Base-by-base conservation (phyloP, 345 rosid species). In the Melastoma malabathricum region DNA sequence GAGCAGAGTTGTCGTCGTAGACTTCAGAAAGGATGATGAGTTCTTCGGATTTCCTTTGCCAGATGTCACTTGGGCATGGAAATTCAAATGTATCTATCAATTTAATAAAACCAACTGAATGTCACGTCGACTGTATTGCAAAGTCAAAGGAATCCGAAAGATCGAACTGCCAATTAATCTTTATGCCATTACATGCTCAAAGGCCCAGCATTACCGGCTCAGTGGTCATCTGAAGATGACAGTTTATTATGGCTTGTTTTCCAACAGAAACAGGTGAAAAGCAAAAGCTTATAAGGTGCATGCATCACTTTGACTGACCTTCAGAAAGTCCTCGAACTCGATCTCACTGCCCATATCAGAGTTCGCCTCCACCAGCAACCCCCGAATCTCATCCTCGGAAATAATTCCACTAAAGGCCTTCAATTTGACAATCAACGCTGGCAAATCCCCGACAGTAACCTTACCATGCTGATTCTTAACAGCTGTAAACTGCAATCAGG, bases 301-400 rank as follows among this genome's bases (percentile, higher is more conserved):
- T 50, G 48, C 44, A 51, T 50, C 15, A 34, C 8, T 49, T 54
- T 56, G 55, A 48, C 64, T 69, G 59, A 86, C 97, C 81, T 62
- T 78, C 22, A 89, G 94, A 71, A 89, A 89, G 54, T 68, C 76
- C 69, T 89, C 90, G 60, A 90, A 90, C 55, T 67, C 79, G 12
- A 79, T 64, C 68, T 83, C 96, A 7, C 10, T 48, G 51, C 57
- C 61, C 53, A 46, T 47, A 61, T 75, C 83, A 61, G 75, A 46
- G 62, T 63, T 49, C 0, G 66, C 59, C 57, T 81, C 83, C 0
- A 60, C 49, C 52, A 90, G 60, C 15, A 78, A 71, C 43, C 43
- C 78, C 59, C 46, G 57, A 59, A 86, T 71, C 56, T 86, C 90
- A 6, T 81, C 89, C 71, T 82, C 86, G 0, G 71, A 79, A 55